Percentiles rank a stretch among this genome's conserved stretches.
Conservation (phyloP, 495 filamentous ascomycete species). For the Aspergillus carlsbadensis region DNA sequence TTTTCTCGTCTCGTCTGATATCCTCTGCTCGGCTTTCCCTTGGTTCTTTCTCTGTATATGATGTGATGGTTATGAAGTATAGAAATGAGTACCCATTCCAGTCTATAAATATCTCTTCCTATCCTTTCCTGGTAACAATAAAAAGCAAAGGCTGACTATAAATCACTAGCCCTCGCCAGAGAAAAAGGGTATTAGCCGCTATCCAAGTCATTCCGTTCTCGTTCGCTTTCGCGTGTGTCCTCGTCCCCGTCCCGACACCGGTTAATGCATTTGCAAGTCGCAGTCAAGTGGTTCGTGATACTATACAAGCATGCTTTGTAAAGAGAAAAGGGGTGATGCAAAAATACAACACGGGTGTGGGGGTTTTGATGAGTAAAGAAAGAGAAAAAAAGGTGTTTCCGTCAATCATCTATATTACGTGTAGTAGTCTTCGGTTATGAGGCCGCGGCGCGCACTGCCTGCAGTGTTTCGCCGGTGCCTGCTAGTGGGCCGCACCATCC, state of each 20-base stretch:
- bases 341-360: neutral
- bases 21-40: too few relatives aligned
- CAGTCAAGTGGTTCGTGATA: too few relatives aligned
- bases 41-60: neutral
- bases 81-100: neutral
- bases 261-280: neutral
- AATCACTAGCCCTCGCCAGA: too few relatives aligned
- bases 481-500: conserved; percentile 44
- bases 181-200: conserved; percentile 3
- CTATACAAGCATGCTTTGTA: too few relatives aligned
- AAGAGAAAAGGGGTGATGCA: neutral
- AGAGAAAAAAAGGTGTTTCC: neutral
- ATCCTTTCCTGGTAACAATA: neutral
- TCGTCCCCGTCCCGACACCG: neutral
- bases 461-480: conserved; percentile 29
- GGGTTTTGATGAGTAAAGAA: too few relatives aligned
- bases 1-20: too few relatives aligned
- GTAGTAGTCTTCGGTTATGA: neutral
- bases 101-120: neutral
- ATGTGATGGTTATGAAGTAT: conserved; percentile 2
- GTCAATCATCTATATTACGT: conserved; percentile 10
- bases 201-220: neutral
- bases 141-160: neutral
- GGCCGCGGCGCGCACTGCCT: conserved; percentile 21
- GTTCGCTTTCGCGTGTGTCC: neutral